Evolutionary conservation across 2,329 filamentous ascomycete species (phyloP), one percentile per base, ranked within the genome.

Genomic region (Alternaria novae-zelandiae): DNA sequence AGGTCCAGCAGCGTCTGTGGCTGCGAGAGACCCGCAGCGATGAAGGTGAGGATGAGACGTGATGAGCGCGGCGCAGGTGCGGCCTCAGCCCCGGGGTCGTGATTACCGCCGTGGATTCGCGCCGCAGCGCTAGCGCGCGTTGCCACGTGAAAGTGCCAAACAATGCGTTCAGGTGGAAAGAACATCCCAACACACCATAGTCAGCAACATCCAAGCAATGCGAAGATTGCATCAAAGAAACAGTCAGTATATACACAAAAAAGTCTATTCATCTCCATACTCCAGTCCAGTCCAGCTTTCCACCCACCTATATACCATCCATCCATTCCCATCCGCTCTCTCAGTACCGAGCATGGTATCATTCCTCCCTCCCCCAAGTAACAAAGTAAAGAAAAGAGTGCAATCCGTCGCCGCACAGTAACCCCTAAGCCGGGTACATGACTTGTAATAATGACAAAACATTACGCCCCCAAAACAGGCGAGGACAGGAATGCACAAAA

Each of bases 401-500:
- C 45, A 59, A 43, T 45, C 51, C 61, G 51, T 53, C 45, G 51
- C 46, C 45, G 46, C 15, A 53, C 41, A 12, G 36, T 44, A 32
- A 41, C 51, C 36, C 43, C 36, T 41, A 56, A n/a, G 5, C 15
- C 25, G 25, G 44, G 30, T 54, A 54, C 46, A 32, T 49, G 23
- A 45, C 23, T 15, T 54, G 51, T 56, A 47, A 32, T 51, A 51
- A 56, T 60, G 43, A 64, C 61, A 70, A 70, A 63, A 68, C 64
- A 72, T 67, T 67, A 70, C 68, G 60, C 71, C 60, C 28, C 36
- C n/a, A 11, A 41, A 25, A 60, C 23, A 61, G 64, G 63, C 49
- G 56, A 64, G 23, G 54, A 17, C n/a, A 17, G 36, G 45, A 65
- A 43, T 25, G 23, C 41, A 26, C 43, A 51, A 53, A 46, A 46